A percentile compares a stretch with the other conserved stretches of the same genome.
Conservation (phyloP, 2,329 filamentous ascomycete species). For the Metarhizium rileyi region DNA sequence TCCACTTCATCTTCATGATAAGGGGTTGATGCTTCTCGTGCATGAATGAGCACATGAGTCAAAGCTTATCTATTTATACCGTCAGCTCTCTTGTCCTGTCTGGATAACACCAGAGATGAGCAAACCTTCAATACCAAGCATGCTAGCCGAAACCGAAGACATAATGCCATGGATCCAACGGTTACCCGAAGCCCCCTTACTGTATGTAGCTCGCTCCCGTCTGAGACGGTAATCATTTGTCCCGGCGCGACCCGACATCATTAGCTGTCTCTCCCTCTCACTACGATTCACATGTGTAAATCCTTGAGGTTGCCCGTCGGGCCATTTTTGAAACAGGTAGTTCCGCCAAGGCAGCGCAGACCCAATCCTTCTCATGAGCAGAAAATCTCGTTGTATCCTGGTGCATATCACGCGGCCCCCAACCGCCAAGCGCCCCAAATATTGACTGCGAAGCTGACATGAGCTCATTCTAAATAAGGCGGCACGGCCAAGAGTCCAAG, state of each 20-base stretch:
- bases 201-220: neutral
- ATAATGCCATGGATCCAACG: no score
- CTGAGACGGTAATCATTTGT: neutral
- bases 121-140: no score
- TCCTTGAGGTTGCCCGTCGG: neutral
- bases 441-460: neutral
- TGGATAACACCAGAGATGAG: no score
- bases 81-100: no score
- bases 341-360: neutral
- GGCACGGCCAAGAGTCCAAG: no score
- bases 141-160: no score
- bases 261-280: neutral
- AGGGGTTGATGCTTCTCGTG: no score
- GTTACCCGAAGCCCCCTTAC: no score
- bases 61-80: no score
- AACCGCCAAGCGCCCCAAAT: neutral
- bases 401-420: neutral
- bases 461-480: no score
- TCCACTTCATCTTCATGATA: no score
- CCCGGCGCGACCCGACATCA: neutral
- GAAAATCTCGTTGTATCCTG: neutral
- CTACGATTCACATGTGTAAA: neutral
- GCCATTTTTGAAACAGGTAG: neutral
- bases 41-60: no score
- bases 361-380: neutral